A percentile compares a stretch with the other conserved stretches of the same genome.
phyloP scores from a whole-genome alignment of 805 yeast genomes.

The Komagataella pseudopastoris region DNA sequence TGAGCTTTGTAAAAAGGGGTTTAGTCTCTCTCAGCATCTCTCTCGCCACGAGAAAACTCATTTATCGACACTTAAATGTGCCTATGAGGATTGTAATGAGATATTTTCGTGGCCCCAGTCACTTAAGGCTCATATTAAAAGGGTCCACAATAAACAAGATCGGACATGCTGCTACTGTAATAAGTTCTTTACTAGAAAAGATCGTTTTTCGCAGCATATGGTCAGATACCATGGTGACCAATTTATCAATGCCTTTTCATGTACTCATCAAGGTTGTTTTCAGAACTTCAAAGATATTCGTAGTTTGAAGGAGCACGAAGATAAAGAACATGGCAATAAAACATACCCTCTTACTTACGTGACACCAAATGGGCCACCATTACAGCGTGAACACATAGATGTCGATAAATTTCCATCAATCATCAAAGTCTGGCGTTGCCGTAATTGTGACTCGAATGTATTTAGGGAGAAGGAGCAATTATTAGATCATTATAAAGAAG shows the following conservation, averaged over 20 bases:
- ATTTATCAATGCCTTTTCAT: constrained; percentile 28
- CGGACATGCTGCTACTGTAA: constrained; percentile 52
- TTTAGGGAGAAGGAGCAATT: constrained; percentile 47
- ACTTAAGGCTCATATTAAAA: constrained; percentile 53
- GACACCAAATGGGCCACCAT: constrained; percentile 64
- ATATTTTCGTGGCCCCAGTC: constrained; percentile 67
- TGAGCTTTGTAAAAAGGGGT: constrained; percentile 67
- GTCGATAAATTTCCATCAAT: constrained; percentile 27
- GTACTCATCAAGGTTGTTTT: constrained; percentile 51
- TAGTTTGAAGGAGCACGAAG: constrained; percentile 56
- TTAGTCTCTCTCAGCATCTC: constrained; percentile 68
- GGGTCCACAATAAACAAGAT: constrained; percentile 41
- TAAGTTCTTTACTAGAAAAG: constrained; percentile 49
- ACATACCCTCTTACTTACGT: constrained; percentile 46
- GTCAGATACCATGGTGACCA: constrained; percentile 47
- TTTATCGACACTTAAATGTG: constrained; percentile 48
- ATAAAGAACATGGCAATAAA: constrained; percentile 59
- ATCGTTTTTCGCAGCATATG: constrained; percentile 52
- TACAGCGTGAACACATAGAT: neutral
- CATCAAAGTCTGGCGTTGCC: constrained; percentile 57
- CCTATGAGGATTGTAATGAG: constrained; percentile 47
- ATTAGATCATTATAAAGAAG: constrained; percentile 37
- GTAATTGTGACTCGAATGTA: constrained; percentile 28
- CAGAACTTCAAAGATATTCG: constrained; percentile 57
- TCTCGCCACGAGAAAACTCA: constrained; percentile 78